A percentile compares a stretch with the other conserved stretches of the same genome.
phyloP scores from a whole-genome alignment of 495 filamentous ascomycete species.

The Podospora bellae-mahoneyi region DNA sequence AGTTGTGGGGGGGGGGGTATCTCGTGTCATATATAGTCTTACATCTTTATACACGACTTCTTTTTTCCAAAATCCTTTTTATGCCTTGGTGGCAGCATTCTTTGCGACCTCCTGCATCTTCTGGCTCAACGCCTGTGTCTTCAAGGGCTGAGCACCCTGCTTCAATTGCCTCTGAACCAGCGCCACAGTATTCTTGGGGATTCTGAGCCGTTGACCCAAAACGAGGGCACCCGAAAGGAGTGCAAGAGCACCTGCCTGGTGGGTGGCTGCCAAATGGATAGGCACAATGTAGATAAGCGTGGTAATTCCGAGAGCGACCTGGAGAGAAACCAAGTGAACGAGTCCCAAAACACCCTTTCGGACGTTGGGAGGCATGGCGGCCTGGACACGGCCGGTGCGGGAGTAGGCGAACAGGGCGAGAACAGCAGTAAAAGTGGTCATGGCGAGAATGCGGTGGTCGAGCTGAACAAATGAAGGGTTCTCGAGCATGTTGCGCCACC shows the following conservation, averaged over 20 bases:
- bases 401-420: constrained; percentile 74
- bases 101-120: constrained; percentile 18
- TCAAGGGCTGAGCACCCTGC: constrained; percentile 2
- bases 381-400: constrained; percentile 59
- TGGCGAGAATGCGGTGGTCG: constrained; percentile 89
- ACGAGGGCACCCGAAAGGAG: constrained; percentile 78
- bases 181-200: constrained; percentile 47
- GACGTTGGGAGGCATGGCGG: constrained; percentile 60
- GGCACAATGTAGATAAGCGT: constrained; percentile 93
- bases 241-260: constrained; percentile 88
- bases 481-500: constrained; percentile 96
- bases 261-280: constrained; percentile 78
- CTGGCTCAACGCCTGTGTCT: constrained; percentile 10
- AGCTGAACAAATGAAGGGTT: constrained; percentile 93
- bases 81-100: neutral
- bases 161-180: constrained; percentile 43
- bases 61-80: neutral
- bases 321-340: constrained; percentile 75
- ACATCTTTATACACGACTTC: constrained; percentile 7
- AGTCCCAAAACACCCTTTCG: constrained; percentile 73
- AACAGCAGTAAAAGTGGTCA: constrained; percentile 79
- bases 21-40: neutral
- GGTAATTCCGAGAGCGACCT: constrained; percentile 80
- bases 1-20: neutral
- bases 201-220: constrained; percentile 57